Conservation (phyloP, 495 filamentous ascomycete genomes). For the Lepidopterella palustris region DNA sequence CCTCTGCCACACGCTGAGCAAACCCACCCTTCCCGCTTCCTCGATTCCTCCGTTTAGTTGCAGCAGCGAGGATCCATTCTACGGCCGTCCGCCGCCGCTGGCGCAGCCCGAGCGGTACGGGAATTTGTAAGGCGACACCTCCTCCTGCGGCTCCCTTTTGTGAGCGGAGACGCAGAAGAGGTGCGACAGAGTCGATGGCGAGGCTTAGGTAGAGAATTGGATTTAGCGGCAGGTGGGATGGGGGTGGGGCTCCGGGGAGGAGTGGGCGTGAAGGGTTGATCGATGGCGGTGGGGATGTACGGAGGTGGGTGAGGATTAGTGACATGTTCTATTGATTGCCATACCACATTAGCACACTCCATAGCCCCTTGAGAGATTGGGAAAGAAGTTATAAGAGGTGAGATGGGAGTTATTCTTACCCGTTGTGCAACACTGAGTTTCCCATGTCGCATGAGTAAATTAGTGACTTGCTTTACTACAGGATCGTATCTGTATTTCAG, state of each 20-base stretch:
- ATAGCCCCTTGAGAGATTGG: too few relatives aligned
- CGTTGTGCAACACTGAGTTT: conserved; percentile 76
- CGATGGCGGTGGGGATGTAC: conserved; percentile 71
- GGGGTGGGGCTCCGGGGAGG: conserved; percentile 63
- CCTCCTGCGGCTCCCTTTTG: conserved; percentile 78
- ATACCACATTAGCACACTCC: too few relatives aligned
- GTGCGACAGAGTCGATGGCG: conserved; percentile 94
- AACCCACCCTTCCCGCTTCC: conserved; percentile 58
- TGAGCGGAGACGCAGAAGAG: conserved; percentile 68
- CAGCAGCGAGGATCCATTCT: conserved; percentile 79
- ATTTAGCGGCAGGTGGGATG: conserved; percentile 48
- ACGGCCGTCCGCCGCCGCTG: conserved; percentile 74
- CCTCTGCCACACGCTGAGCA: conserved; percentile 74
- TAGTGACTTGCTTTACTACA: conserved; percentile 76
- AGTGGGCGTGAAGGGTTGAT: conserved; percentile 62
- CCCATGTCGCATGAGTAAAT: conserved; percentile 82
- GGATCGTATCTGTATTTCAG: conserved; percentile 74
- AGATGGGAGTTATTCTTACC: conserved; percentile 44
- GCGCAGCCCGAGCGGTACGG: conserved; percentile 63
- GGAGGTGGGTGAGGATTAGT: conserved; percentile 77
- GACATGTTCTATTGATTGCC: conserved; percentile 61
- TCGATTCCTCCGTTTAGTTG: conserved; percentile 59
- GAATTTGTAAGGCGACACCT: conserved; percentile 75
- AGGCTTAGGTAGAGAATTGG: conserved; percentile 49
- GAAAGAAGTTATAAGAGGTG: neutral